These are phyloP conservation scores for Andrographis paniculata DNA, from an alignment of 305 asterid genomes.

Conservation along the genomic window DNA sequence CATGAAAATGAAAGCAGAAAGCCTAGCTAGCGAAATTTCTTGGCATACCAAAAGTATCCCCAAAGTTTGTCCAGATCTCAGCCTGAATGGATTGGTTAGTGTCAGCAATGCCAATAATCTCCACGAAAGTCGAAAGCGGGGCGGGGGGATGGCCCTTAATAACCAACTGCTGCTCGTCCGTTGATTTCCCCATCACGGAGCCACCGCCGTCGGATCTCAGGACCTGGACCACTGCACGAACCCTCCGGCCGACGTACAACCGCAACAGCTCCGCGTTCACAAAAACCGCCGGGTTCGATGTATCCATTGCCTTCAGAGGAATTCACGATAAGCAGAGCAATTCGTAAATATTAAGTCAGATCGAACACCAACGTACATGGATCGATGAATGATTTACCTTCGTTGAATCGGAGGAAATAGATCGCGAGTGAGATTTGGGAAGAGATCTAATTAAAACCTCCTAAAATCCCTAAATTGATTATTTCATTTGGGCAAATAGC, in stretches of 20 bases:
- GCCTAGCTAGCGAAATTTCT: constrained; percentile 2
- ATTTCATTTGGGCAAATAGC: too few relatives aligned
- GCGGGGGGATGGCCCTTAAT: constrained; percentile 62
- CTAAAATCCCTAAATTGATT: too few relatives aligned
- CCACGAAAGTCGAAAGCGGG: constrained; percentile 67
- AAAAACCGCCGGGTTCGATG: constrained; percentile 79
- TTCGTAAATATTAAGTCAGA: too few relatives aligned
- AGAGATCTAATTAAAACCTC: too few relatives aligned
- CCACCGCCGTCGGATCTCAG: constrained; percentile 63
- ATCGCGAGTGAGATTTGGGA: too few relatives aligned
- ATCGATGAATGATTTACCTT: too few relatives aligned
- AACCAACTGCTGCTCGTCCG: constrained; percentile 67
- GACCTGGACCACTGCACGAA: constrained; percentile 80
- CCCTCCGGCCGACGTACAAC: constrained; percentile 62
- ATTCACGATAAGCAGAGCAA: background rate
- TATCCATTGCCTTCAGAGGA: constrained; percentile 45
- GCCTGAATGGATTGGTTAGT: constrained; percentile 58
- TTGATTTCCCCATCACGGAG: constrained; percentile 61
- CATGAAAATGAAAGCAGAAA: background rate
- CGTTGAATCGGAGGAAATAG: too few relatives aligned
- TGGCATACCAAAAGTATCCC: constrained; percentile 57
- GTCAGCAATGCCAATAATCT: constrained; percentile 86
- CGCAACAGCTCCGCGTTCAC: constrained; percentile 77
- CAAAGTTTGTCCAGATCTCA: constrained; percentile 77
- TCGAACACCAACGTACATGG: too few relatives aligned